These are phyloP conservation scores for Discostella stelligeroides DNA, from an alignment of 108 stramenopile genomes.

Conservation along the genomic window DNA sequence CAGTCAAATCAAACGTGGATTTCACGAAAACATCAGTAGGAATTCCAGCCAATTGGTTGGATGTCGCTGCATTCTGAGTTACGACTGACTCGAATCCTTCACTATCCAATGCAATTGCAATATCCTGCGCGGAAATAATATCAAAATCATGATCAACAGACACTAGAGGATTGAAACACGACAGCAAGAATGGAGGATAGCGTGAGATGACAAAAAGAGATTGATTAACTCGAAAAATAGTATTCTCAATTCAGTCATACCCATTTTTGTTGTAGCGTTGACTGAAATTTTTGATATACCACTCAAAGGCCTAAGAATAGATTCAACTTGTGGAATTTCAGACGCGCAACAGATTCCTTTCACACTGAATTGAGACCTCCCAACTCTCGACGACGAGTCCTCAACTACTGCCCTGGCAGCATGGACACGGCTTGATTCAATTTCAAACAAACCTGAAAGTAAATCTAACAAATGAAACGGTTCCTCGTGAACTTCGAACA, in stretches of 20 bases:
- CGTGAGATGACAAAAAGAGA: background rate
- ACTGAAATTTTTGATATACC: constrained; percentile 55
- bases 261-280: constrained; percentile 55
- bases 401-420: constrained; percentile 17
- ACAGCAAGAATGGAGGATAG: background rate
- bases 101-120: constrained; percentile 51
- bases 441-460: constrained; percentile 35
- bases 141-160: constrained; percentile 63
- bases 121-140: constrained; percentile 41
- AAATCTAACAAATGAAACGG: constrained; percentile 47
- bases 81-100: constrained; percentile 51
- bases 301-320: constrained; percentile 26
- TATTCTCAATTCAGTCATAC: background rate
- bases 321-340: constrained; percentile 54
- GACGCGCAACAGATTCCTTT: constrained; percentile 63
- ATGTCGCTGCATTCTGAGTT: constrained; percentile 45
- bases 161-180: constrained; percentile 6
- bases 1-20: constrained; percentile 35
- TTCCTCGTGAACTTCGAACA: constrained; percentile 38
- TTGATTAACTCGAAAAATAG: background rate
- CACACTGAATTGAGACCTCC: constrained; percentile 55
- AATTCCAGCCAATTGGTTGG: constrained; percentile 25
- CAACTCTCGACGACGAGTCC: constrained; percentile 15
- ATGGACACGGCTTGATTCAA: constrained; percentile 41
- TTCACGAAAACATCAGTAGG: constrained; percentile 20